phyloP scores from a whole-genome alignment of 495 filamentous ascomycete genomes.

The Neurospora sp. region DNA sequence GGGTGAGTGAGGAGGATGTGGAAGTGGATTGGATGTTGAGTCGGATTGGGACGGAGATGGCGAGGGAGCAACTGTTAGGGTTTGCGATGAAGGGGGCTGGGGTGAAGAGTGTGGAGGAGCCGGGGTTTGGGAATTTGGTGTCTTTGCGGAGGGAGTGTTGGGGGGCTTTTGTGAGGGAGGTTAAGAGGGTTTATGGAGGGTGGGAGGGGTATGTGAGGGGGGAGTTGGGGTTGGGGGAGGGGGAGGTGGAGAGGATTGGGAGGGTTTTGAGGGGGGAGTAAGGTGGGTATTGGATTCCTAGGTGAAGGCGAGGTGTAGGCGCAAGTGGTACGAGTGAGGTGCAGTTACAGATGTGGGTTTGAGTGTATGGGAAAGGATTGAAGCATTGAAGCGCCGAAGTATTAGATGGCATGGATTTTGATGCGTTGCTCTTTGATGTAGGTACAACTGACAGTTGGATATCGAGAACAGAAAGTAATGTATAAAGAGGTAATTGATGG shows the following conservation, averaged over 20 bases:
- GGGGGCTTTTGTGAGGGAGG: constrained; percentile 27
- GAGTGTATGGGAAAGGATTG: neutral
- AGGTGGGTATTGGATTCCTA: too few species aligned
- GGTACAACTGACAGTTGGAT: neutral
- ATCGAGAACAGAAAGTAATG: neutral
- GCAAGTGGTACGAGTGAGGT: neutral
- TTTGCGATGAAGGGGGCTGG: constrained; percentile 25
- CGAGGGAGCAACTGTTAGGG: constrained; percentile 29
- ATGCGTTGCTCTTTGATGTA: neutral
- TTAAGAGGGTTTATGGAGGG: constrained; percentile 29
- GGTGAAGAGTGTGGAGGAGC: constrained; percentile 17
- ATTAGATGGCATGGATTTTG: neutral
- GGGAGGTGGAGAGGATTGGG: constrained; percentile 31
- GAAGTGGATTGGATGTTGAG: constrained; percentile 42
- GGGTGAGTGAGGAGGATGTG: constrained; percentile 33
- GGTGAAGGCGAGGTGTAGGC: neutral
- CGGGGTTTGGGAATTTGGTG: constrained; percentile 33
- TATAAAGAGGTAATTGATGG: neutral
- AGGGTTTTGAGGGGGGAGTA: constrained; percentile 19
- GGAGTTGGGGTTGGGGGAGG: constrained; percentile 27
- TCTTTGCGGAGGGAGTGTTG: constrained; percentile 25
- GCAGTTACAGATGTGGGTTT: neutral
- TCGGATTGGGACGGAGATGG: constrained; percentile 36
- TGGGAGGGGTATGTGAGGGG: constrained; percentile 33
- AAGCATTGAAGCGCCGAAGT: neutral